A percentile compares a stretch with the other conserved stretches of the same genome.
These are phyloP conservation scores for Pelargonium citronellum DNA, from an alignment of 441 rosid genomes.

Conservation along the genomic window DNA sequence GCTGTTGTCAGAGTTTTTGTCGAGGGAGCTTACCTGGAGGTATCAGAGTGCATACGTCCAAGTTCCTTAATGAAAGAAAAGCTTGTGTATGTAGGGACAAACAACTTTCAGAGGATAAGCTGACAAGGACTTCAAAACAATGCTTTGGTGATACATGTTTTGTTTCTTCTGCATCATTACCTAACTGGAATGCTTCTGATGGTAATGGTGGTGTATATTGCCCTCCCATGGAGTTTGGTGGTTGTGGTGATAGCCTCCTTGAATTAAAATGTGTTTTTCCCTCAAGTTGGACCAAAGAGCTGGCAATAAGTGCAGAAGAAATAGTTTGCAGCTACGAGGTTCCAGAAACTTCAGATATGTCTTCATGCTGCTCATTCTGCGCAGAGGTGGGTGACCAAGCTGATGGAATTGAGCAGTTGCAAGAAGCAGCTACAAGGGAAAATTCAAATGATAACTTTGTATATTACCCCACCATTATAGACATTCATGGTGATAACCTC, in stretches of 20 bases:
- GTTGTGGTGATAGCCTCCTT: constrained; percentile 53
- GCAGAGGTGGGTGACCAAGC: constrained; percentile 40
- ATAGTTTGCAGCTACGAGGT: constrained; percentile 84
- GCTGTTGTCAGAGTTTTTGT: constrained; percentile 49
- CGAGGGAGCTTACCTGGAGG: constrained; percentile 40
- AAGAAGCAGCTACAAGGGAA: constrained; percentile 64
- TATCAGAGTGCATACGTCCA: constrained; percentile 31
- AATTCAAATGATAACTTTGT: constrained; percentile 61
- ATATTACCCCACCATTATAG: constrained; percentile 51
- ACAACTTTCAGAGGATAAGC: constrained; percentile 32
- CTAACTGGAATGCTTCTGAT: constrained; percentile 32
- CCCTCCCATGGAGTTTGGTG: constrained; percentile 55
- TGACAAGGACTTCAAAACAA: constrained; percentile 25
- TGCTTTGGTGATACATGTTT: constrained; percentile 24
- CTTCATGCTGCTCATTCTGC: constrained; percentile 63
- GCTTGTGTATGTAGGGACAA: constrained; percentile 23
- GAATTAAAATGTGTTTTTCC: constrained; percentile 52
- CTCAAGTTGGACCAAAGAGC: constrained; percentile 50
- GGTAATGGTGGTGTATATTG: constrained; percentile 41
- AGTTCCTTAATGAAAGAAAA: constrained; percentile 40
- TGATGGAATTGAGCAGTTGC: constrained; percentile 45
- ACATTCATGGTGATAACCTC: constrained; percentile 52
- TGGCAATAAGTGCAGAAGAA: constrained; percentile 86
- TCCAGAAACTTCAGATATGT: constrained; percentile 60
- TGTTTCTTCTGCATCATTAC: constrained; percentile 30